Conservation (phyloP, 164 flowering plant genomes). For the Chloranthus sessilifolius region DNA sequence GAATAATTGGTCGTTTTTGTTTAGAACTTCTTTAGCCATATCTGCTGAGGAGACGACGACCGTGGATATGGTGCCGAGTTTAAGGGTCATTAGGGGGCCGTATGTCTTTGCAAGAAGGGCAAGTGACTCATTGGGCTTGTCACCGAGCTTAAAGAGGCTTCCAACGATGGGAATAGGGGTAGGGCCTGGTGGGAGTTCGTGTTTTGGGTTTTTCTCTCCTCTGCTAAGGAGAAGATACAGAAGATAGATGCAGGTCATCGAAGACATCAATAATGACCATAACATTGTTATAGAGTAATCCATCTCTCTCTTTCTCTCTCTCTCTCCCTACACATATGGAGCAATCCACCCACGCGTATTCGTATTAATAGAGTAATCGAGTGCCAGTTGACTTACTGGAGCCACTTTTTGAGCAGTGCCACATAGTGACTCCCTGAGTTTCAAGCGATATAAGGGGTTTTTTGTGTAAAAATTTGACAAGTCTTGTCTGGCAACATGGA, state of each 20-base stretch:
- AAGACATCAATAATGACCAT: neutral
- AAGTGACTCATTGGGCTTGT: slow-evolving; percentile 9
- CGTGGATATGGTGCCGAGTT: slow-evolving; percentile 2
- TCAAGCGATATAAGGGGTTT: no score
- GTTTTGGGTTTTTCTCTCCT: neutral
- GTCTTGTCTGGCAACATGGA: no score
- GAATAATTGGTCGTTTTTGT: slow-evolving; percentile 2
- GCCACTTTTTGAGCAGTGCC: no score
- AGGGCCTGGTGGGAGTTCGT: slow-evolving; percentile 5
- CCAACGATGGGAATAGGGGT: slow-evolving; percentile 3
- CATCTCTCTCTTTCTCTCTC: neutral
- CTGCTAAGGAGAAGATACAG: neutral
- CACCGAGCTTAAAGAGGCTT: slow-evolving; percentile 2
- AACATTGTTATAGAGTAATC: neutral
- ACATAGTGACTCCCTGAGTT: no score
- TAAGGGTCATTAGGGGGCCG: slow-evolving; percentile 9
- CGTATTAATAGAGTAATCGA: no score
- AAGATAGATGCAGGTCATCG: neutral
- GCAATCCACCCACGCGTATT: no score
- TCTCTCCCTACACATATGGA: no score
- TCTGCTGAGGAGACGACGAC: slow-evolving; percentile 6
- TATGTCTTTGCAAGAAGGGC: slow-evolving; percentile 1
- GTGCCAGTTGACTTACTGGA: no score
- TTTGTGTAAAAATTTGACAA: no score
- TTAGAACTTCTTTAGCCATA: slow-evolving; percentile 2